Percentiles rank a stretch among this genome's conserved stretches.
phyloP scores from a whole-genome alignment of 345 rosid genomes.

The Salix brachista region DNA sequence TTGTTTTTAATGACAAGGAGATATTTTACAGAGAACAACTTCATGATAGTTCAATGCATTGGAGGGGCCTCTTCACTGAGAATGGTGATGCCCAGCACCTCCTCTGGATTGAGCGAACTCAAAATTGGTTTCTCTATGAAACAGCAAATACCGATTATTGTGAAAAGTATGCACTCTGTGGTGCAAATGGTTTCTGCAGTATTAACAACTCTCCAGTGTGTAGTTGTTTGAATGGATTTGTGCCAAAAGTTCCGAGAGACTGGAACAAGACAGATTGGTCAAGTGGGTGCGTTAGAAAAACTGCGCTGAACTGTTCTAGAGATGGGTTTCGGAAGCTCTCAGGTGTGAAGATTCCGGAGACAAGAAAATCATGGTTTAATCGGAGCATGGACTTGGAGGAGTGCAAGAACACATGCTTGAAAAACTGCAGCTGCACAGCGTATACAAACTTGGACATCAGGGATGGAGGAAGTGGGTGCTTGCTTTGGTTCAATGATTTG shows the following conservation, averaged over 20 bases:
- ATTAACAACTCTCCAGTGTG: no score
- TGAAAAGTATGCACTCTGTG: no score
- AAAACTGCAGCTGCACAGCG: no score
- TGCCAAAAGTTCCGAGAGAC: not conserved
- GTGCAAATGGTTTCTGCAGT: no score
- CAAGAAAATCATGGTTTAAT: not conserved
- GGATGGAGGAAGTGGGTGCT: not conserved
- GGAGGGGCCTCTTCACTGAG: not conserved
- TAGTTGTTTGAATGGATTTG: not conserved
- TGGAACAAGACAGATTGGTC: not conserved
- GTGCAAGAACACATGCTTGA: no score
- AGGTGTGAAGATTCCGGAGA: conserved; percentile 9
- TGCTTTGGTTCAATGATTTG: not conserved
- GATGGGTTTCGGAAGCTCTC: conserved; percentile 12
- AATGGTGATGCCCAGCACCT: not conserved
- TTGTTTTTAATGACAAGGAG: not conserved
- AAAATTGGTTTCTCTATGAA: not conserved
- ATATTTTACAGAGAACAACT: not conserved
- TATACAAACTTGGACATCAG: not conserved
- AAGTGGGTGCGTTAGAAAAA: not conserved
- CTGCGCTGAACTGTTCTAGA: not conserved
- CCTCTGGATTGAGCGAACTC: not conserved
- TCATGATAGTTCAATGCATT: not conserved
- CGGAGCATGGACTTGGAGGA: no score
- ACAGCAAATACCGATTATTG: no score